A percentile compares a stretch with the other conserved stretches of the same genome.
phyloP scores from a whole-genome alignment of 805 yeast species.

The Vanderwaltozyma verrucispora region DNA sequence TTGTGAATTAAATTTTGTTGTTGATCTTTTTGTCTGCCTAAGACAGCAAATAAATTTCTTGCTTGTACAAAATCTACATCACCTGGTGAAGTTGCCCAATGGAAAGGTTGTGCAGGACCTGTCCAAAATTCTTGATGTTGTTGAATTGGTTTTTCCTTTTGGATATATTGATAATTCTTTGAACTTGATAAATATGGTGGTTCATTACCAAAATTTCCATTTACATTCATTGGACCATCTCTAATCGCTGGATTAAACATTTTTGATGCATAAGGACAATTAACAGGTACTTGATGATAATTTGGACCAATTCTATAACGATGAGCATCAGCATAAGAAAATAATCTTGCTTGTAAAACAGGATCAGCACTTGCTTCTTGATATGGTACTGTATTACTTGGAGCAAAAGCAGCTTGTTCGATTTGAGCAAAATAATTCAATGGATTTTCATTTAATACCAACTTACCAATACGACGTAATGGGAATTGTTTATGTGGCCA shows the following conservation, averaged over 20 bases:
- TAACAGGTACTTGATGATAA: conserved; percentile 80
- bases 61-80: conserved; percentile 74
- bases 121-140: conserved; percentile 71
- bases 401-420: conserved; percentile 80
- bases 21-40: conserved; percentile 67
- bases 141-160: conserved; percentile 32
- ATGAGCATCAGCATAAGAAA: conserved; percentile 78
- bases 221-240: conserved; percentile 68
- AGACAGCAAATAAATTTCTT: conserved; percentile 63
- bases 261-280: conserved; percentile 58
- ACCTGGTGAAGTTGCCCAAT: conserved; percentile 60
- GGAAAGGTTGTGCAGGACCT: conserved; percentile 76
- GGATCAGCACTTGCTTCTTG: conserved; percentile 80
- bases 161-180: conserved; percentile 28
- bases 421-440: conserved; percentile 79
- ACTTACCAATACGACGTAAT: conserved; percentile 72
- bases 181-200: conserved; percentile 63
- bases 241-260: conserved; percentile 63
- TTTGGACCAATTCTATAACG: conserved; percentile 69
- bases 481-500: conserved; percentile 90
- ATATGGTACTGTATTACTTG: conserved; percentile 77
- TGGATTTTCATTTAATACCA: conserved; percentile 74
- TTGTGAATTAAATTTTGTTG: conserved; percentile 76
- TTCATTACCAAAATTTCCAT: conserved; percentile 63
- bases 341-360: conserved; percentile 69